Evolutionary conservation across 495 filamentous ascomycete species (phyloP).

Genomic region (Penicillium nucicola): DNA sequence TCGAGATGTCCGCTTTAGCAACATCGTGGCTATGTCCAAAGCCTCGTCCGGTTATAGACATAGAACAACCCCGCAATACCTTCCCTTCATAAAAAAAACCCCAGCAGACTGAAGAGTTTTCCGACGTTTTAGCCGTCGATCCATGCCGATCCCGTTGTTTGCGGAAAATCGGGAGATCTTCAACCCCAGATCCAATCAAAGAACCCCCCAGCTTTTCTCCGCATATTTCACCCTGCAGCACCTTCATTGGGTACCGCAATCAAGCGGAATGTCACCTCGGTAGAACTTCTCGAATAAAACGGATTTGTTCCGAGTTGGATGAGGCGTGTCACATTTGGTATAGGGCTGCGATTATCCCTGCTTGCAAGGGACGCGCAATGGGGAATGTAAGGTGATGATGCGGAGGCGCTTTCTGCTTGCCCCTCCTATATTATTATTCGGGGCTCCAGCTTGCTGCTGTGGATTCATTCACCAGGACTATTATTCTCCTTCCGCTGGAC

Average conservation of each 20-base stretch:
- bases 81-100: too few species aligned
- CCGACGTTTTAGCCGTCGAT: too few species aligned
- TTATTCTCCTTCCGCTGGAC: neutral
- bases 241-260: neutral
- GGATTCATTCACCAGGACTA: too few species aligned
- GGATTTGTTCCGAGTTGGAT: neutral
- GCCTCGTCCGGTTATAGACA: too few species aligned
- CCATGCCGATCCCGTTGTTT: neutral
- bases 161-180: neutral
- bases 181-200: conserved; percentile 1
- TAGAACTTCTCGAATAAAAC: neutral
- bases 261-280: conserved; percentile 6
- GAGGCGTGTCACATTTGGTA: neutral
- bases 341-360: conserved; percentile 4
- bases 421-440: too few species aligned
- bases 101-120: too few species aligned
- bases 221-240: neutral
- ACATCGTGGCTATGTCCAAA: too few species aligned
- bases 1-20: too few species aligned
- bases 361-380: conserved; percentile 8
- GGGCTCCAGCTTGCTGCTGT: too few species aligned
- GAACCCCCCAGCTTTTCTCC: conserved; percentile 6
- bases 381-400: conserved; percentile 3
- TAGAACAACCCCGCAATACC: too few species aligned
- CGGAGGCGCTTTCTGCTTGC: neutral